Base-by-base conservation (phyloP, 2,329 filamentous ascomycete species). In the Exophiala alcalophila region DNA sequence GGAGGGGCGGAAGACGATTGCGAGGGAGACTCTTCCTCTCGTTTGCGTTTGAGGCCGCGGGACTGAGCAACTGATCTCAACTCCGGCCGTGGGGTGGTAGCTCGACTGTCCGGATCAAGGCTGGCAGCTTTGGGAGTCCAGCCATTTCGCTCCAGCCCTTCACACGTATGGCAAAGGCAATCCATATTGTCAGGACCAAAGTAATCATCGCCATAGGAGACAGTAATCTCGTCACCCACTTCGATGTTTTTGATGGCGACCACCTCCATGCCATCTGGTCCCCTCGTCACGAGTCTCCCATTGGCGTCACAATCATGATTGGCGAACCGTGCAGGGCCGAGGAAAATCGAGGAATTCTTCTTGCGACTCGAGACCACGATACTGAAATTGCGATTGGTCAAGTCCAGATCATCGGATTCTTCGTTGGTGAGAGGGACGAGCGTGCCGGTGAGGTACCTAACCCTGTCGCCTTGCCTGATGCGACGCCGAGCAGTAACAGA, bases 291-390 rank as follows among this genome's bases (percentile, higher is more conserved):
- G 30, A 98, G 76, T 59, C 83, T 80, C 6, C 90, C 90, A 68
- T 97, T 98, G 21, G 92, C 88, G 55, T 85, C 78, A 67, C 92
- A 98, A 64, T 98, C 92, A 66, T 98, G 92, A 61, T 98, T 98
- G 18, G 92, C 89, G 63, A 98, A 97, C 36, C 92, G 82, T 23
- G 92, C 92, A 5, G 92, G 94, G 0, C 92, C 92, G 61, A 98
- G 82, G 61, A 98, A 97, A 28, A 98, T 71, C 37, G 87, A 94
- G 20, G 90, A 85, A 48, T 84, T 84, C 67, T 94, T 96, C 66
- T 86, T 91, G 45, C 92, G 78, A 54, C 88, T 91, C 50, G 90
- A 95, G 60, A 96, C 86, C 21, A 98, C 90, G 52, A 98, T 90
- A 63, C 90, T 96, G 63, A 98, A 98, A 61, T 98, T 92, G 60